Base-by-base conservation (phyloP, 768 basidiomycete genomes). In the Pholiota conissans region DNA sequence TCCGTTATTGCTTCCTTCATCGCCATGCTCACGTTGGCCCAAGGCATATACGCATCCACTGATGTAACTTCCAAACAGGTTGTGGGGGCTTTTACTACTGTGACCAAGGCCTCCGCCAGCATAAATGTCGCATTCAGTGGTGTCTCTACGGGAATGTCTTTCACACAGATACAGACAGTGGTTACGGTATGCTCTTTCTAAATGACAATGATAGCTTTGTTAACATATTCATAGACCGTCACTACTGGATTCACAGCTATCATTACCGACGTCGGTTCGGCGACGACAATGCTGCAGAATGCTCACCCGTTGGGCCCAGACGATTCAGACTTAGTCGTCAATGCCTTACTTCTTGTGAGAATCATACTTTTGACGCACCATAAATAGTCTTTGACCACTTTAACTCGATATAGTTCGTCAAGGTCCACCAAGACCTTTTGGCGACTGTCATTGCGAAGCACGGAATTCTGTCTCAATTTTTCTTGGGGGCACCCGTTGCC, bases 381-480 rank as follows among this genome's bases (percentile, higher is more conserved):
- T n/a, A n/a, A n/a, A n/a, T n/a, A n/a, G n/a, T n/a, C n/a, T n/a
- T n/a, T n/a, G n/a, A 6, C n/a, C 14, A 6, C 2, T n/a, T n/a
- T 16, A 39, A 39, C 16, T 13, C 8, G 8, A 2, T 39, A 39
- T 18, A 62, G 61, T 62, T 59, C 26, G 55, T 62, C 13, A 10
- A 2, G 5, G 28, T 59, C 14, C 58, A 62, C 30, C 58, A 62
- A 47, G 16, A 30, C 2, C 56, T 60, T 13, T 35, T 62, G 30
- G 13, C 55, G 10, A 60, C 58, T 13, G 55, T 62, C 52, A 59
- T 62, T 5, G 61, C 58, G 1, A 56, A 62, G 47, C 61, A 60
- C 13, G 16, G 28, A 5, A 62, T 62, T 13, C 53, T 62, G 20
- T 58, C 61, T 24, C 61, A 59, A 11, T 62, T 62, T 39, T 29